Evolutionary conservation across 139 green algal genomes (phyloP), one percentile per base, ranked within the genome.

Genomic region (Zygnema cylindricum): DNA sequence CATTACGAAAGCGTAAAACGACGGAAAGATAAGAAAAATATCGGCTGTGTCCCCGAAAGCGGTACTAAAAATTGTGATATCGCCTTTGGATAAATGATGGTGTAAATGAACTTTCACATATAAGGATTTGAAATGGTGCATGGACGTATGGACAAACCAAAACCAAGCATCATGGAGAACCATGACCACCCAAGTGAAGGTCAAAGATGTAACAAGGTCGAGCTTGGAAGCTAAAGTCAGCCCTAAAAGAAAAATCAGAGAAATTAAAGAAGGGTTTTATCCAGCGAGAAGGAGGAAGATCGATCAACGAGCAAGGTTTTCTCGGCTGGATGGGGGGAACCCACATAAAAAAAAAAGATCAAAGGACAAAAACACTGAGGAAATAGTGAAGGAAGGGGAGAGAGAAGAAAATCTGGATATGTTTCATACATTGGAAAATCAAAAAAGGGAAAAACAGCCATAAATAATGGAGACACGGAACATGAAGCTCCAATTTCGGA

Each of bases 111-210:
- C 11, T 35, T 36, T 35, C 25, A 39, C 39, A 43, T 84, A 88
- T 36, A 84, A 35, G n/a, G 84, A 40, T 75, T 88, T 88, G 75
- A 78, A 49, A 30, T 2, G 0, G 36, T 88, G 84, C 84, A 88
- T 69, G 33, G 83, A 36, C 11, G 69, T 63, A 75, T 88, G 84
- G 40, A 84, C 41, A 33, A 23, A 57, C 42, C 73, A 88, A 75
- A 88, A 88, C 84, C 84, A 88, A 25, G 63, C 63, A 36, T 88
- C 84, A 16, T 88, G 84, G 42, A 23, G 33, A 32, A 73, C 69
- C 84, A 88, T 88, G 21, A 63, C n/a, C 2, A 22, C 63, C 69
- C 69, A 86, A 23, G 41, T 25, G 22, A 88, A 73, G 30, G 57
- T 73, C 57, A 25, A 73, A 25, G 30, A 73, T 30, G 25, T 73